Evolutionary conservation across 2,329 filamentous ascomycete genomes (phyloP).

Genomic region (Elsinoe perseae): DNA sequence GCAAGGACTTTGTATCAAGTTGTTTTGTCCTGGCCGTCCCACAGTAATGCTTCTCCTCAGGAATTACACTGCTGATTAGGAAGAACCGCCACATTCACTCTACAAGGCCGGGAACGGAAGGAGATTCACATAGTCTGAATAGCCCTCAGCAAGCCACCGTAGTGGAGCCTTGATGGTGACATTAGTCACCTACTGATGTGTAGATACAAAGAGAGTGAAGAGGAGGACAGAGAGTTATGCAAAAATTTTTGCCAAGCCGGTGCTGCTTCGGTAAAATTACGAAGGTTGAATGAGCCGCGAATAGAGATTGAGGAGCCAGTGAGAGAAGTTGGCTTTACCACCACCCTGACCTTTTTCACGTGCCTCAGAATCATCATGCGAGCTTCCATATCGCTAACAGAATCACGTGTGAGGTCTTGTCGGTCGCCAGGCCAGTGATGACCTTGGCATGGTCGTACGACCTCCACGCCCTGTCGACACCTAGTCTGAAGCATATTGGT

Average conservation of each 20-base stretch:
- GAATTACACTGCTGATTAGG: constrained; percentile 33
- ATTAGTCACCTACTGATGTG: constrained; percentile 24
- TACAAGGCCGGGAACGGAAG: constrained; percentile 40
- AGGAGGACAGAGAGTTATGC: constrained; percentile 14
- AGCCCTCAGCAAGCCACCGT: constrained; percentile 38
- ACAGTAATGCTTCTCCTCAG: constrained; percentile 35
- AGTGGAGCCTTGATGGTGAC: constrained; percentile 32
- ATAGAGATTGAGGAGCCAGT: background rate
- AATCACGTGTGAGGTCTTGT: background rate
- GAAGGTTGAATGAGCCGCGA: background rate
- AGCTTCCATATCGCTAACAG: background rate
- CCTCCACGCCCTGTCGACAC: background rate
- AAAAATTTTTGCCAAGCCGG: background rate
- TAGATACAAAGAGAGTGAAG: constrained; percentile 17
- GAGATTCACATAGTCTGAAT: constrained; percentile 29
- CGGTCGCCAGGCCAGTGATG: background rate
- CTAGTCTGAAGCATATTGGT: background rate
- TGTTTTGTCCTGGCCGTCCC: constrained; percentile 36
- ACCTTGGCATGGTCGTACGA: background rate
- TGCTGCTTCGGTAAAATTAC: too few relatives aligned
- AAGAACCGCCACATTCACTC: constrained; percentile 35
- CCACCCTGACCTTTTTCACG: background rate
- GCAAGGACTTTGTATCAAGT: too few relatives aligned
- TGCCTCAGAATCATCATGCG: background rate
- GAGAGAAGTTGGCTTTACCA: background rate